Evolutionary conservation across 257 asterid species (phyloP), one percentile per base, ranked within the genome.

Genomic region (Echium plantagineum): DNA sequence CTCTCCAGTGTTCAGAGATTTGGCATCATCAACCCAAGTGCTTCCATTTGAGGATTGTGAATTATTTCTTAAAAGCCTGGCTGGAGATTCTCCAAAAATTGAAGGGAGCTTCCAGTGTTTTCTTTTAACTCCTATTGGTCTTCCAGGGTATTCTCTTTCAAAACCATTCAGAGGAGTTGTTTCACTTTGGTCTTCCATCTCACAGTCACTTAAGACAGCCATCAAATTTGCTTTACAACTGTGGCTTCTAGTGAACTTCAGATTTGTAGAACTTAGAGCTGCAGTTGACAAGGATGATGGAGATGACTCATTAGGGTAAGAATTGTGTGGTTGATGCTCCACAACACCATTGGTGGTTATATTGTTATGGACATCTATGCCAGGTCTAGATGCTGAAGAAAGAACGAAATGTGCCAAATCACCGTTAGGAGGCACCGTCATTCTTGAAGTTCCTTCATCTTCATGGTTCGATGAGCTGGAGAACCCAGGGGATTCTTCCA

Each of bases 71-170:
- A 89, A 73, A 55, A 89, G 60, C 54, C 66, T 72, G 56, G 65
- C 60, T 56, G 58, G 59, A 54, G 70, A 57, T 60, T 78, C 78
- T 38, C 91, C 99, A 62, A 82, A 81, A n/a, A 71, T 70, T 1
- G 91, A 87, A 63, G 89, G 91, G 72, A 81, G 75, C 61, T 81
- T 84, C 99, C 96, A 93, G 55, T 86, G 89, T 75, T 86, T 89
- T 69, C 97, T 83, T 63, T 63, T 71, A 51, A 77, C 70, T 20
- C 79, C 75, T 64, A 77, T 88, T 9, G 93, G 89, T 77, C 90
- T 78, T 73, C 94, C 94, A 15, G 78, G 72, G 57, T 71, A 90
- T 70, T 69, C 63, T 46, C 75, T 79, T 64, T 85, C 94, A 76
- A 75, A 65, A 47, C 78, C 86, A 66, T 72, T 65, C 54, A 96